Percentiles rank a stretch among this genome's conserved stretches.
Evolutionary conservation across 805 yeast species (phyloP).

Genomic region (Blastobotrys parvus): DNA sequence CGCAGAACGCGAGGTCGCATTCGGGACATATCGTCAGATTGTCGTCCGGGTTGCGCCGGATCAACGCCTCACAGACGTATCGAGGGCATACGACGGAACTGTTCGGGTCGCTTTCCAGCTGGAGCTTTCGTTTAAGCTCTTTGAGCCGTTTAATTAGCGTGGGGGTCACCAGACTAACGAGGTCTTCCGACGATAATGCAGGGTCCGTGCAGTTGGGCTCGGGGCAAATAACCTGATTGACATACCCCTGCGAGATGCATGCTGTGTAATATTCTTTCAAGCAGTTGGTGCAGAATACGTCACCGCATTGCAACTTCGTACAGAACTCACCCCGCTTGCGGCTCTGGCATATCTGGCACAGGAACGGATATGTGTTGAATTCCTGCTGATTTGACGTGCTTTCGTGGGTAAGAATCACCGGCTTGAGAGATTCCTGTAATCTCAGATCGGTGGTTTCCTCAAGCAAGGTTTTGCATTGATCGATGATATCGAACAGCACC

Average conservation of each 20-base stretch:
- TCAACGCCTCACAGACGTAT: constrained; percentile 13
- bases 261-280: constrained; percentile 12
- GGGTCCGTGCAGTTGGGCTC: constrained; percentile 10
- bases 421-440: background rate
- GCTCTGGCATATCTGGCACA: constrained; percentile 18
- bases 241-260: constrained; percentile 17
- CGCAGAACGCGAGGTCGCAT: constrained; percentile 19
- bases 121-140: constrained; percentile 7
- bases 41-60: constrained; percentile 14
- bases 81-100: constrained; percentile 14
- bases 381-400: constrained; percentile 5
- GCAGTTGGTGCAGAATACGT: constrained; percentile 17
- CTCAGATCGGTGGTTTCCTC: background rate
- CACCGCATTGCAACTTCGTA: constrained; percentile 12
- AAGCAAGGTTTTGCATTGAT: constrained; percentile 3
- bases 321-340: constrained; percentile 13
- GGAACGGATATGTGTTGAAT: constrained; percentile 12
- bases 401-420: constrained; percentile 4
- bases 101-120: constrained; percentile 13
- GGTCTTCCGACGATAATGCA: constrained; percentile 2
- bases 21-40: constrained; percentile 16
- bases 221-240: constrained; percentile 16
- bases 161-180: constrained; percentile 9
- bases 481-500: constrained; percentile 13
- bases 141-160: constrained; percentile 7